Percentiles rank a stretch among this genome's conserved stretches.
phyloP scores from a whole-genome alignment of 306 rosid species.

The Citrullus amarus region DNA sequence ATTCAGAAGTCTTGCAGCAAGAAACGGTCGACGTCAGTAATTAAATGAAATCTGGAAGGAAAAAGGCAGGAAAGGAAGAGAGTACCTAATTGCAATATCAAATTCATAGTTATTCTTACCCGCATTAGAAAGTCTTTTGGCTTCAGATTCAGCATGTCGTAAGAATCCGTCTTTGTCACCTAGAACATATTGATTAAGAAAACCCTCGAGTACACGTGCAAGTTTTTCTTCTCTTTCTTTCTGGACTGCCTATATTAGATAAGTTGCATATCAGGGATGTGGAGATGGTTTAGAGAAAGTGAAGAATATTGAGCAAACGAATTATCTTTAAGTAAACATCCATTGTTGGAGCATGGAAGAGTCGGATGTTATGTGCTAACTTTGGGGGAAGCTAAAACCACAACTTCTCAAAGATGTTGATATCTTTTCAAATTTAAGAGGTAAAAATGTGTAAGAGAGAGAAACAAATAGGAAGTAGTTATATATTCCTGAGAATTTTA shows the following conservation, averaged over 20 bases:
- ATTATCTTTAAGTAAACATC: not conserved
- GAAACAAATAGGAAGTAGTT: not conserved
- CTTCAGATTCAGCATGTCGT: constrained; percentile 67
- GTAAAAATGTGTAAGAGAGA: not conserved
- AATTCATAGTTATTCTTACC: constrained; percentile 29
- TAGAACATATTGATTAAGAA: constrained; percentile 52
- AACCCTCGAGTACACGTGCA: constrained; percentile 42
- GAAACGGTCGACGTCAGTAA: not conserved
- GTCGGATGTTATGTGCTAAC: not conserved
- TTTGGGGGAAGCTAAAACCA: not conserved
- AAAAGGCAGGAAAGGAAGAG: not conserved
- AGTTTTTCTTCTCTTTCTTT: constrained; percentile 89
- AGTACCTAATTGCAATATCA: not conserved
- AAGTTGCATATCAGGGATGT: constrained; percentile 6
- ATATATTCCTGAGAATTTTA: not conserved
- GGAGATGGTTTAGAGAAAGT: constrained; percentile 1
- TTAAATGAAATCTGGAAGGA: not conserved
- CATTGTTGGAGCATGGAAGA: not conserved
- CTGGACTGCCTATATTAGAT: constrained; percentile 49
- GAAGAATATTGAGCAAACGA: not conserved
- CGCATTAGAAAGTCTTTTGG: constrained; percentile 65
- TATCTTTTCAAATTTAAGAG: not conserved
- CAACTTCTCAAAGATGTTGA: not conserved
- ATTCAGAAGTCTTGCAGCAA: not conserved
- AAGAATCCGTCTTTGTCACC: constrained; percentile 70